Evolutionary conservation across 192 early-diverging fungal genomes (phyloP), one percentile per base, ranked within the genome.

Genomic region (Coemansia pectinata): DNA sequence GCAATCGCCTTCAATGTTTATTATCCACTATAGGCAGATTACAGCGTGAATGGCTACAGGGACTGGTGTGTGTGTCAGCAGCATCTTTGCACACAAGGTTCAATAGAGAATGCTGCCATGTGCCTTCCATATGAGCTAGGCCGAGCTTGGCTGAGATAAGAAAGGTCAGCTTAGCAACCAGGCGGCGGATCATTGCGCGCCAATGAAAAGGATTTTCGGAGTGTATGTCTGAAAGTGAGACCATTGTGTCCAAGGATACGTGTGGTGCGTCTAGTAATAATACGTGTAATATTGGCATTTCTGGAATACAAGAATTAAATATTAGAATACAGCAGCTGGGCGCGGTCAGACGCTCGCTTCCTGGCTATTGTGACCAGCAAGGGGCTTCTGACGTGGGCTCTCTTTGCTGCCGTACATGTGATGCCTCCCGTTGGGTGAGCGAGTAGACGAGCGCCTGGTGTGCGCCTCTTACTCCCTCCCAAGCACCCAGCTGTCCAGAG

Each of bases 301-400:
- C 52, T 23, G 25, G 25, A 11, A 55, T 27, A 14, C 52, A 55
- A 29, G 14, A 25, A 55, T 29, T 55, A 29, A 29, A 29, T 27
- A 55, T 8, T 15, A 55, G 25, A 55, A 55, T 15, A 29, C 52
- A 15, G 52, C 48, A 50, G 48, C 48, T 50, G 42, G 19, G 48
- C 19, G 21, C 48, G 25, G 52, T 55, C 52, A 55, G 52, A 55
- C 52, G 25, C 25, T 27, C 14, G 52, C 11, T 29, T 55, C 25
- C 52, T 55, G 52, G 25, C 52, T 55, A 29, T 55, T 55, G 52
- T 55, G 52, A 55, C 52, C 52, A 55, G 25, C 52, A 55, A 48
- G 47, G 25, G 52, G 52, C 52, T 55, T 55, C 52, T 55, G 52
- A 55, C 52, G 11, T 29, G 52, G 25, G 5, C 52, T 55, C 52